Conservation (phyloP, 148 eudicot species). For the Camellia granthamiana region DNA sequence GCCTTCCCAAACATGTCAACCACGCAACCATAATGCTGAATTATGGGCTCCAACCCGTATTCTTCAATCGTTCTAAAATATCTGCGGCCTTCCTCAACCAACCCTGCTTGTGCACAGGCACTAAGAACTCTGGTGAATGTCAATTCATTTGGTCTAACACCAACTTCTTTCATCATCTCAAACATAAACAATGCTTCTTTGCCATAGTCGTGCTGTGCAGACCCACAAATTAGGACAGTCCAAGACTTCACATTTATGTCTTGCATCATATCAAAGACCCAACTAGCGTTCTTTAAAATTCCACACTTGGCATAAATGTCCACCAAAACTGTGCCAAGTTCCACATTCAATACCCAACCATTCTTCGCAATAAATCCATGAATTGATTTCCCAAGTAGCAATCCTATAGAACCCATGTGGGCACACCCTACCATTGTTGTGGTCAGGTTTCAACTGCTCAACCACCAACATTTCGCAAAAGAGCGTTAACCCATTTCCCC, state of each 20-base stretch:
- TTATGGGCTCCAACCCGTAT: constrained; percentile 26
- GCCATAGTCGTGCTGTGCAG: constrained; percentile 36
- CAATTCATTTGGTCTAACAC: constrained; percentile 37
- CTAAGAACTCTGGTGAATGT: constrained; percentile 45
- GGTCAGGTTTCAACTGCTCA: too few species aligned
- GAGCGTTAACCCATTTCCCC: too few species aligned
- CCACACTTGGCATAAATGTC: constrained; percentile 52
- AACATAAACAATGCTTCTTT: constrained; percentile 32
- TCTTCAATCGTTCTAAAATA: constrained; percentile 31
- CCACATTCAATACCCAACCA: constrained; percentile 33
- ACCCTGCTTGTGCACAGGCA: constrained; percentile 42
- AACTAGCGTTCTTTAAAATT: constrained; percentile 25
- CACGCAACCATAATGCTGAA: constrained; percentile 45
- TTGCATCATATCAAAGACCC: constrained; percentile 33
- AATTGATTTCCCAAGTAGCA: constrained; percentile 31
- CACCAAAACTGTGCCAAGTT: constrained; percentile 36
- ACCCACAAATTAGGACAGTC: constrained; percentile 46
- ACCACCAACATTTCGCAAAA: too few species aligned
- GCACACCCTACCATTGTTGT: neutral
- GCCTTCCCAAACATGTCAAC: constrained; percentile 44
- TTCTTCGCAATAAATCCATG: constrained; percentile 35
- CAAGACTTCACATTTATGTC: constrained; percentile 35
- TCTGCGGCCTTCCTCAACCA: constrained; percentile 38
- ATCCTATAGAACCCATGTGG: constrained; percentile 32
- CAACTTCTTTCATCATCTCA: constrained; percentile 29